Evolutionary conservation across 805 yeast species (phyloP).

Genomic region (Alloascoidea hylecoeti): DNA sequence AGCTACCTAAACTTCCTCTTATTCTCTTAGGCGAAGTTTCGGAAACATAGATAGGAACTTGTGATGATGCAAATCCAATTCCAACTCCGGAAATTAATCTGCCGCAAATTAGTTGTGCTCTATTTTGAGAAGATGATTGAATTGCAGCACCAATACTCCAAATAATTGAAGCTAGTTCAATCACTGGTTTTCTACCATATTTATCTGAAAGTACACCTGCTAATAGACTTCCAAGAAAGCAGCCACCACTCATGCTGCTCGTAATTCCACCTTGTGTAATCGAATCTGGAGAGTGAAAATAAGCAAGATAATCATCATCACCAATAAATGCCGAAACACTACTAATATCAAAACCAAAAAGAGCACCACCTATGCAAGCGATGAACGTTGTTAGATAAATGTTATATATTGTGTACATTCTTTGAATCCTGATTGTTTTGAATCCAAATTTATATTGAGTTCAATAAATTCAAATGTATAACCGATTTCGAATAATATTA

Average conservation of each 20-base stretch:
- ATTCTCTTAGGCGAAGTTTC: slow-evolving; percentile 6
- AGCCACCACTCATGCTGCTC: slow-evolving; percentile 68
- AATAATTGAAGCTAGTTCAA: slow-evolving; percentile 35
- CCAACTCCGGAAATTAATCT: slow-evolving; percentile 50
- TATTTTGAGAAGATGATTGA: slow-evolving; percentile 29
- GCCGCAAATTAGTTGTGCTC: slow-evolving; percentile 34
- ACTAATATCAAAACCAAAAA: slow-evolving; percentile 74
- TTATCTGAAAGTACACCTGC: slow-evolving; percentile 35
- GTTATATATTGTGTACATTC: slow-evolving; percentile 24
- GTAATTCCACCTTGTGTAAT: slow-evolving; percentile 59
- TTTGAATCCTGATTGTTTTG: too few species aligned
- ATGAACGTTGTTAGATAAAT: slow-evolving; percentile 39
- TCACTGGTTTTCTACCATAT: slow-evolving; percentile 41
- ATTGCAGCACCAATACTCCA: slow-evolving; percentile 53
- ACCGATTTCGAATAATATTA: too few species aligned
- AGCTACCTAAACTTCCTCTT: slow-evolving; percentile 6
- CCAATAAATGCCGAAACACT: slow-evolving; percentile 54
- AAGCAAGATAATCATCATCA: slow-evolving; percentile 29
- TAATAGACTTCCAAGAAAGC: slow-evolving; percentile 50
- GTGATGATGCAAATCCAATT: slow-evolving; percentile 32
- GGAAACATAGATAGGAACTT: slow-evolving; percentile 8
- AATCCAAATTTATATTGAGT: too few species aligned
- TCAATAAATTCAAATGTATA: too few species aligned
- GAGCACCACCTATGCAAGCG: slow-evolving; percentile 54
- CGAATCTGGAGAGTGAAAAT: slow-evolving; percentile 40